phyloP scores from a whole-genome alignment of 768 basidiomycete species.

The Lactarius sanguifluus region DNA sequence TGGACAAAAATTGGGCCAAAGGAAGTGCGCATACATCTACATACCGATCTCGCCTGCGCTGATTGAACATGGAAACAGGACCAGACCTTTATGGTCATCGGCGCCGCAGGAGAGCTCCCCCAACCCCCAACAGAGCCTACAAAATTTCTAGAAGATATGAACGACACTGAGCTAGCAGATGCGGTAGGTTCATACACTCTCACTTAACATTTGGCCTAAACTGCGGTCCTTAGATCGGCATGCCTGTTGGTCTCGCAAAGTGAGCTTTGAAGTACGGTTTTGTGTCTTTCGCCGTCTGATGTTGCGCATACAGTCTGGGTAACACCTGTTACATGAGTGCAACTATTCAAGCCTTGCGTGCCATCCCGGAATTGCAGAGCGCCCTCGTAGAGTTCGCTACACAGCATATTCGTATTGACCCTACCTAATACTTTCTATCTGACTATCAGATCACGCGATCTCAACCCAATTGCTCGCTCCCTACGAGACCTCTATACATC shows the following conservation, averaged over 20 bases:
- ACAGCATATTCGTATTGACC: not conserved
- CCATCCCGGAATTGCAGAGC: constrained; percentile 83
- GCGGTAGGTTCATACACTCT: constrained; percentile 51
- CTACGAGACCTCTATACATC: constrained; percentile 68
- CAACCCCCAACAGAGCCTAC: constrained; percentile 77
- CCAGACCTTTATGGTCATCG: constrained; percentile 91
- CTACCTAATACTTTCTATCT: not conserved
- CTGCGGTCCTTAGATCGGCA: constrained; percentile 47
- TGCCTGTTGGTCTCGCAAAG: constrained; percentile 82
- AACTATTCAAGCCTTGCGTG: constrained; percentile 88
- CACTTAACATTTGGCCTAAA: not conserved
- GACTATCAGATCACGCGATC: constrained; percentile 22
- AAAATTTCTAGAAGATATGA: constrained; percentile 93
- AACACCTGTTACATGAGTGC: constrained; percentile 99
- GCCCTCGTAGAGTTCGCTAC: constrained; percentile 60
- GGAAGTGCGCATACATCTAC: constrained; percentile 48
- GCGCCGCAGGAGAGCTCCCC: constrained; percentile 88
- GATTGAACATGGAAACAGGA: constrained; percentile 49
- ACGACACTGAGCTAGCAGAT: constrained; percentile 74
- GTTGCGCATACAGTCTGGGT: constrained; percentile 48
- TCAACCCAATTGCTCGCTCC: constrained; percentile 40
- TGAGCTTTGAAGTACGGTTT: constrained; percentile 35
- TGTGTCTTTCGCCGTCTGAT: constrained; percentile 35
- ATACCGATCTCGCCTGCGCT: not conserved
- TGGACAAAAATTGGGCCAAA: constrained; percentile 86